Base-by-base conservation (phyloP, 768 basidiomycete genomes). In the Naganishia randhawae region DNA sequence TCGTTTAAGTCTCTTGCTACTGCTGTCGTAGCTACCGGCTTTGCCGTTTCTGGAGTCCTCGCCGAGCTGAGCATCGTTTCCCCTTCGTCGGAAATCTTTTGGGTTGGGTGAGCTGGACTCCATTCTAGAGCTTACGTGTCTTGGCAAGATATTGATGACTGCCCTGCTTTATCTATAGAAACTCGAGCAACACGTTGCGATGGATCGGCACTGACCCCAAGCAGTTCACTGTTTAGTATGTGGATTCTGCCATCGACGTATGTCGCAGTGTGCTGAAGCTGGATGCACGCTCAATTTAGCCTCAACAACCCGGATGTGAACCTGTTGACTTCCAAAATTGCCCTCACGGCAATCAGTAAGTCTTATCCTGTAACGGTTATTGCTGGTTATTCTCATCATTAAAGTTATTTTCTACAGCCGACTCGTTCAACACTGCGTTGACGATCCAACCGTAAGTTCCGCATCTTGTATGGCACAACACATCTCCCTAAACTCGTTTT, bases 221-320 rank as follows among this genome's bases (percentile, higher is more conserved):
- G 31, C 55, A 73, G 42, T 79, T 79, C 70, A 75, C 75, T 10
- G 74, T 79, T 17, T 79, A 75, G 76, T 77, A 66, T 71, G 77
- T 73, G 22, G 37, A 17, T 50, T 37, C 25, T 16, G 25, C 10
- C 48, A 16, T n/a, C 48, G 8, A 19, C 19, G 32, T 53, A 17
- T 17, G 48, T 13, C n/a, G 7, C 52, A 25, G 31, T 17, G 2
- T 50, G 8, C n/a, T 63, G n/a, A 39, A 13, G 22, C 22, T 27
- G 19, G n/a, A 57, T 73, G 69, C 71, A 48, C 53, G 9, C 32
- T 39, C 13, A 14, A 7, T 19, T 13, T 29, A 70, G 69, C 54
- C 35, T 70, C 31, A 57, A 35, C 55, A 70, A 71, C 65, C 71
- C 68, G 16, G 69, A 69, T 71, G 53, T 71, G 67, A 31, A 50